Conservation (phyloP, 768 basidiomycete genomes). For the Mycena rosella region DNA sequence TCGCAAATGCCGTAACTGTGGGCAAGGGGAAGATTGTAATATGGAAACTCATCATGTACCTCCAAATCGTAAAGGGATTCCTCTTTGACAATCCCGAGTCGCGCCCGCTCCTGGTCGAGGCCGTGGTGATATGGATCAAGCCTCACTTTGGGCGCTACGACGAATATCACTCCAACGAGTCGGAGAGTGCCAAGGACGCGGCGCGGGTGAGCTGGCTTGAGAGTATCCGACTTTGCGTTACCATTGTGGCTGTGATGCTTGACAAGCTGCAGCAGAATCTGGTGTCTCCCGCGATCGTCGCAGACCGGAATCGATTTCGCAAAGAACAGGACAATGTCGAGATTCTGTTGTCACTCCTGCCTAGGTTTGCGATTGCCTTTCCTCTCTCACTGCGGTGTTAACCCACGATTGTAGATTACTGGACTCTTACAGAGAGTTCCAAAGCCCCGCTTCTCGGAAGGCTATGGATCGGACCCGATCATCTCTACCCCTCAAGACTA, state of each 20-base stretch:
- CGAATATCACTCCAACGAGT: constrained; percentile 79
- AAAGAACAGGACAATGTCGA: constrained; percentile 96
- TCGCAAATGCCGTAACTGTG: constrained; percentile 84
- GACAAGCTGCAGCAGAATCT: constrained; percentile 90
- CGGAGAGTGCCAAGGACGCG: constrained; percentile 74
- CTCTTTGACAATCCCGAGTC: constrained; percentile 87
- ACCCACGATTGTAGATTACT: constrained; percentile 67
- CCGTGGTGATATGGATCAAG: constrained; percentile 93
- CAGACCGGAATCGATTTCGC: constrained; percentile 70
- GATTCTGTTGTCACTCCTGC: constrained; percentile 82
- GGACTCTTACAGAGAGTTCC: constrained; percentile 90
- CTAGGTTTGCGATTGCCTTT: constrained; percentile 67
- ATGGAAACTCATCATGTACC: constrained; percentile 94
- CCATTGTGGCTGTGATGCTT: constrained; percentile 89
- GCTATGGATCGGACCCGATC: constrained; percentile 79
- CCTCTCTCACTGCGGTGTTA: constrained; percentile 5
- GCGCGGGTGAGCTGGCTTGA: constrained; percentile 93
- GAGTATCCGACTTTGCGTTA: constrained; percentile 88
- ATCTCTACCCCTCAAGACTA: constrained; percentile 66
- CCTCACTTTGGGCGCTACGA: constrained; percentile 95
- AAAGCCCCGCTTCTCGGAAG: constrained; percentile 72
- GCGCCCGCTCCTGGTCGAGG: constrained; percentile 85
- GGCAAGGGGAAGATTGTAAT: constrained; percentile 90
- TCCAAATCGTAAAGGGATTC: constrained; percentile 91
- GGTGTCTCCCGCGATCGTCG: constrained; percentile 72